Evolutionary conservation across 129 eudicot species (phyloP).

Genomic region (Gnaphalium uliginosum): DNA sequence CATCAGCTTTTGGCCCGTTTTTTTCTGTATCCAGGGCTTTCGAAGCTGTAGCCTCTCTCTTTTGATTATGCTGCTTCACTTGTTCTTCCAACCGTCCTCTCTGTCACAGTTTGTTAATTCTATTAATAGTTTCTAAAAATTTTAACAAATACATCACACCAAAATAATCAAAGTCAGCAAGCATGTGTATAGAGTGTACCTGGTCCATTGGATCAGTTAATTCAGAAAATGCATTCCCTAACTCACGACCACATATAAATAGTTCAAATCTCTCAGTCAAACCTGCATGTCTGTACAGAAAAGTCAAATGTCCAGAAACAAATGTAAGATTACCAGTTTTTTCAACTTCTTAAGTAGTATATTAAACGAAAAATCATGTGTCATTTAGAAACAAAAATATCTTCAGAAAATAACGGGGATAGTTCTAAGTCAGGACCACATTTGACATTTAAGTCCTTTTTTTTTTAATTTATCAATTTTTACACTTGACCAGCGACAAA

Average conservation of each 20-base stretch:
- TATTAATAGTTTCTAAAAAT: not conserved
- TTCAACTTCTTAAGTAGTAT: not conserved
- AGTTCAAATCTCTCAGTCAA: slow-evolving; percentile 97
- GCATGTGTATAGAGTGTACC: slow-evolving; percentile 42
- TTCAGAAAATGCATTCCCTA: slow-evolving; percentile 96
- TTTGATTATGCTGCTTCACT: slow-evolving; percentile 81
- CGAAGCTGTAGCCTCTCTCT: slow-evolving; percentile 49
- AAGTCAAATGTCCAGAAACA: slow-evolving; percentile 1
- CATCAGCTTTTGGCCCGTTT: slow-evolving; percentile 40
- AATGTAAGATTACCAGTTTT: not conserved
- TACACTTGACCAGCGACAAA: no score
- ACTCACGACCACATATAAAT: slow-evolving; percentile 95
- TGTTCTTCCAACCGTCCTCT: slow-evolving; percentile 88
- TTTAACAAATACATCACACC: slow-evolving; percentile 10
- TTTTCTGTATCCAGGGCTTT: slow-evolving; percentile 33
- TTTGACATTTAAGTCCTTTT: no score
- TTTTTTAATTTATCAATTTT: no score
- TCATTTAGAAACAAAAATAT: not conserved
- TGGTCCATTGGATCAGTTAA: slow-evolving; percentile 97
- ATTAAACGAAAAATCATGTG: not conserved
- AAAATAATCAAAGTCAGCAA: not conserved
- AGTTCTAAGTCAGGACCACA: no score
- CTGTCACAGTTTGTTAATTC: slow-evolving; percentile 37
- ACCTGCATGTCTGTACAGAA: slow-evolving; percentile 58
- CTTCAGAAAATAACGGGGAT: not conserved